These are phyloP conservation scores for Nicotiana noctiflora DNA, from an alignment of 257 asterid genomes.

Conservation along the genomic window DNA sequence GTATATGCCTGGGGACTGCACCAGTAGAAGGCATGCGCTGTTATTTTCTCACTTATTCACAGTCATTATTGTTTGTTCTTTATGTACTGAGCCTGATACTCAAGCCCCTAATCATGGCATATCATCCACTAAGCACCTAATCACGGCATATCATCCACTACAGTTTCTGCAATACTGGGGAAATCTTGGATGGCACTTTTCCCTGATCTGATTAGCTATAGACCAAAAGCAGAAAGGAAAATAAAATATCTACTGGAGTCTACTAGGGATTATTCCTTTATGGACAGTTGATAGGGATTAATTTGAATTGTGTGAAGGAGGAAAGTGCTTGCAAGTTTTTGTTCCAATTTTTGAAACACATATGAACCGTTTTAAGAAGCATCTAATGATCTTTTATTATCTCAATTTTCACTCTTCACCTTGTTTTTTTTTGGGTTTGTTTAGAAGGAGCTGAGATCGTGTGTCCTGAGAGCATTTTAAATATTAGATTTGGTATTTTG, in stretches of 20 bases:
- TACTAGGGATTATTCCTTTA: background rate
- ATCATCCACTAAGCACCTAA: background rate
- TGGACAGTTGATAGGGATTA: background rate
- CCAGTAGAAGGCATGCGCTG: slow-evolving; percentile 37
- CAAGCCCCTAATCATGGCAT: background rate
- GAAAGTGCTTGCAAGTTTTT: background rate
- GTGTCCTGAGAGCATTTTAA: slow-evolving; percentile 57
- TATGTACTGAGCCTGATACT: background rate
- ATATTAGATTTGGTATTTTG: slow-evolving; percentile 59
- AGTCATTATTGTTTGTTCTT: background rate
- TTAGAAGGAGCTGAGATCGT: slow-evolving; percentile 48
- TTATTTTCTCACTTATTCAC: slow-evolving; percentile 6
- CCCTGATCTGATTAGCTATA: background rate
- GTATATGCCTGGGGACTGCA: slow-evolving; percentile 50
- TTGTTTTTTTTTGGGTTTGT: slow-evolving; percentile 6
- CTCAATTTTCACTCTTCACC: background rate
- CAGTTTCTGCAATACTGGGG: slow-evolving; percentile 1
- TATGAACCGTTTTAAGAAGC: background rate
- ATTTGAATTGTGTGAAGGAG: background rate
- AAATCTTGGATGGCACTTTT: background rate
- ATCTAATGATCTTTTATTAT: background rate
- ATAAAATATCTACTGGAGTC: slow-evolving; percentile 3
- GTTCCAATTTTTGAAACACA: background rate
- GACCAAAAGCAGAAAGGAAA: slow-evolving; percentile 1
- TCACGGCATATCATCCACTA: background rate